phyloP scores from a whole-genome alignment of 1,139 yeast species.

The Geotrichum candidum region DNA sequence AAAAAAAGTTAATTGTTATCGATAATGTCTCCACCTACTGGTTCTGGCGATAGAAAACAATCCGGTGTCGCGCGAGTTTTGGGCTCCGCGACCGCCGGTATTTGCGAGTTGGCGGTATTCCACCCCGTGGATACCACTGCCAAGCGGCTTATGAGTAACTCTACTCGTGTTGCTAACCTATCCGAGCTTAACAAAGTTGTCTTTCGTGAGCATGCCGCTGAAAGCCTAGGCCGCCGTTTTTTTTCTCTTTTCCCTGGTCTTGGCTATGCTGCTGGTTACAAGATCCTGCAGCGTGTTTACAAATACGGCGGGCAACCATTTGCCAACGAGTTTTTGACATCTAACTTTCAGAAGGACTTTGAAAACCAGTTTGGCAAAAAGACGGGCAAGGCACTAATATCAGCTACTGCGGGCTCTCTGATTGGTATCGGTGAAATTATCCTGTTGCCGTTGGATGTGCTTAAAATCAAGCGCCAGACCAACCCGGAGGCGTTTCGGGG shows the following conservation, averaged over 20 bases:
- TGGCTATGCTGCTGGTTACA: conserved; percentile 97
- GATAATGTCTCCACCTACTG: conserved; percentile 41
- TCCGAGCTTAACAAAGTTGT: conserved; percentile 75
- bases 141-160: conserved; percentile 95
- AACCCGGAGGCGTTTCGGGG: conserved; percentile 98
- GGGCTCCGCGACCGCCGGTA: conserved; percentile 97
- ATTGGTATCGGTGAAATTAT: conserved; percentile 98
- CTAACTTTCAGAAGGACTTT: conserved; percentile 63
- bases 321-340: conserved; percentile 84
- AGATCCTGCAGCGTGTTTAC: conserved; percentile 93
- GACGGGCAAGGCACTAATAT: conserved; percentile 91
- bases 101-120: conserved; percentile 91
- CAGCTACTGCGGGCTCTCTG: conserved; percentile 95
- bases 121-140: conserved; percentile 99
- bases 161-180: conserved; percentile 53
- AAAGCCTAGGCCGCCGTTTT: conserved; percentile 63
- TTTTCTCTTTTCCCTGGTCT: conserved; percentile 93
- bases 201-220: conserved; percentile 74
- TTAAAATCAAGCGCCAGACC: conserved; percentile 97
- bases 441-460: conserved; percentile 87
- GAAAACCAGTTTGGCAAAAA: conserved; percentile 82
- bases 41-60: conserved; percentile 66
- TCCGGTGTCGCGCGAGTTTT: conserved; percentile 85
- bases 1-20: too few relatives aligned
- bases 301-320: conserved; percentile 99